These are phyloP conservation scores for Boletus huronensis DNA, from an alignment of 768 basidiomycete genomes.

Conservation along the genomic window DNA sequence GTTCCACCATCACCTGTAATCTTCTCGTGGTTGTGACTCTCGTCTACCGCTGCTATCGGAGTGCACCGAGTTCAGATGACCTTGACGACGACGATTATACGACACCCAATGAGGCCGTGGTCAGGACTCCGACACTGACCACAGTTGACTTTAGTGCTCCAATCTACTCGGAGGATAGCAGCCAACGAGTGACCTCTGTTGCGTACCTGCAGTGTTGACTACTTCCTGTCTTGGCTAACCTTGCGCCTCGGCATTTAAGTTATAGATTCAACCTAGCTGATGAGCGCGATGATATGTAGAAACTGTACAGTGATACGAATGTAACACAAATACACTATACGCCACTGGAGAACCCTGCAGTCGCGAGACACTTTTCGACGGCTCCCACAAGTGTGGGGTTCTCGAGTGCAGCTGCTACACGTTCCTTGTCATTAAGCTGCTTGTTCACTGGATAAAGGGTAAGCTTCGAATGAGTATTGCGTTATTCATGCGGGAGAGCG, in stretches of 20 bases:
- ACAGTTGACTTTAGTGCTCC: conserved; percentile 9
- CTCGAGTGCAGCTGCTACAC: conserved; percentile 95
- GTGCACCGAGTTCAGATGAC: neutral
- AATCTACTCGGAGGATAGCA: neutral
- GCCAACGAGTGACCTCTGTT: neutral
- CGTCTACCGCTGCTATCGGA: conserved; percentile 12
- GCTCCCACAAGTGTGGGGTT: conserved; percentile 83
- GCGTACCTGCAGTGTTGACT: neutral
- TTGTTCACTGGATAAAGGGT: conserved; percentile 72
- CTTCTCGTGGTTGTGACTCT: conserved; percentile 19
- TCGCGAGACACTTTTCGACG: conserved; percentile 72
- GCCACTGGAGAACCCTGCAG: conserved; percentile 21
- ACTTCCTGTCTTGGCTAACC: neutral
- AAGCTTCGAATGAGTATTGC: neutral
- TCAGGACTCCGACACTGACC: conserved; percentile 9
- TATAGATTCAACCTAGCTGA: neutral
- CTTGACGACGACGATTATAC: conserved; percentile 11
- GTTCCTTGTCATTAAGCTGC: conserved; percentile 97
- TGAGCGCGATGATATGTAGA: neutral
- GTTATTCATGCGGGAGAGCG: conserved; percentile 20
- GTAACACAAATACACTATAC: conserved; percentile 5
- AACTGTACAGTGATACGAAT: neutral
- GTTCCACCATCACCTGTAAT: conserved; percentile 18
- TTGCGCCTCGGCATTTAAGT: neutral
- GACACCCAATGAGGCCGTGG: neutral